phyloP scores from a whole-genome alignment of 768 basidiomycete species.

The Hygrocybe punicea region DNA sequence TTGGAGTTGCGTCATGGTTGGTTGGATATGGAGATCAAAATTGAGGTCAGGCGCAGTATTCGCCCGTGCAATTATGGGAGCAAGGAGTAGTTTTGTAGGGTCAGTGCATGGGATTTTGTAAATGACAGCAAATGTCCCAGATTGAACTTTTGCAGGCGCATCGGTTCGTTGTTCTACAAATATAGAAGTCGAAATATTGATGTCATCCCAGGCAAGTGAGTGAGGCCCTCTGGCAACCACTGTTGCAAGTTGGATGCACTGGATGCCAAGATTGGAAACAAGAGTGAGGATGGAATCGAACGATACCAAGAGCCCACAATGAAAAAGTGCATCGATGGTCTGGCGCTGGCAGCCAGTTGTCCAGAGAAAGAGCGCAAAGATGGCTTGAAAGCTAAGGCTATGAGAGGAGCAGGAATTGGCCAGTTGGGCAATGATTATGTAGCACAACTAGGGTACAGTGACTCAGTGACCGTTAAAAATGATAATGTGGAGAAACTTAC shows the following conservation, averaged over 20 bases:
- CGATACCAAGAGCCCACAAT: conserved; percentile 9
- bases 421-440: conserved; percentile 10
- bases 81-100: conserved; percentile 15
- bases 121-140: conserved; percentile 33
- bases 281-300: conserved; percentile 14
- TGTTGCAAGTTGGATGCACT: neutral
- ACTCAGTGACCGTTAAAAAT: neutral
- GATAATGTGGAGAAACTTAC: neutral
- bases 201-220: conserved; percentile 19
- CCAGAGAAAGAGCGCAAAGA: conserved; percentile 12
- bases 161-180: conserved; percentile 28
- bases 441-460: conserved; percentile 6
- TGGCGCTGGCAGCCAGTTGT: conserved; percentile 7
- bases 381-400: conserved; percentile 12
- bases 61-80: conserved; percentile 19
- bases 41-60: conserved; percentile 7
- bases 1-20: conserved; percentile 10
- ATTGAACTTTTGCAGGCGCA: conserved; percentile 32
- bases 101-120: conserved; percentile 24
- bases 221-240: neutral
- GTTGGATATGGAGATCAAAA: conserved; percentile 13
- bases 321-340: conserved; percentile 13
- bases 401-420: conserved; percentile 7
- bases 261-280: neutral
- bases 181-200: conserved; percentile 30